Evolutionary conservation across 192 early-diverging fungal genomes (phyloP).

Genomic region (Dissophora globulifera): DNA sequence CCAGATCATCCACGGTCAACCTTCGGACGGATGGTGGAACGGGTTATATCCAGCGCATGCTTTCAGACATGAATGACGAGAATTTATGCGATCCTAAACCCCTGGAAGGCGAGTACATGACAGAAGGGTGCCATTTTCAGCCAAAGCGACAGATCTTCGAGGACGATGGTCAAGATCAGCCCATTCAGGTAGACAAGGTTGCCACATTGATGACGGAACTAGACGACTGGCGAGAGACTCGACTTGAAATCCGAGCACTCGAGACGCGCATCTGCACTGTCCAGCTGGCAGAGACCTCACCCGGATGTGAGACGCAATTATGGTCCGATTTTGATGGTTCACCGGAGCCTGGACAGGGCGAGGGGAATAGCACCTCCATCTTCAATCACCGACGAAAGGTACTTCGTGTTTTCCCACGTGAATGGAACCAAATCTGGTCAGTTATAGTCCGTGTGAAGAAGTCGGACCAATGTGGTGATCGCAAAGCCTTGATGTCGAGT

Average conservation of each 20-base stretch:
- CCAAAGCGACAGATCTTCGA: constrained; percentile 44
- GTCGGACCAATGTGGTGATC: neutral
- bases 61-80: no score
- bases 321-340: no score
- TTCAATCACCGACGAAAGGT: constrained; percentile 27
- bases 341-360: neutral
- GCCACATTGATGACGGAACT: neutral
- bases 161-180: constrained; percentile 17
- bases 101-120: neutral
- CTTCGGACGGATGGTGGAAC: constrained; percentile 1
- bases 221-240: constrained; percentile 31
- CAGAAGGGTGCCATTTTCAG: constrained; percentile 8
- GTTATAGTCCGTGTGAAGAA: constrained; percentile 21
- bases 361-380: no score
- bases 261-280: constrained; percentile 35
- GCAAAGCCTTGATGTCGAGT: neutral
- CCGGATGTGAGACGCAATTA: constrained; percentile 28
- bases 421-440: constrained; percentile 38
- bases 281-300: constrained; percentile 11
- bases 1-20: constrained; percentile 6
- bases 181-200: constrained; percentile 19
- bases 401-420: constrained; percentile 6
- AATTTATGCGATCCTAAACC: neutral
- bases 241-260: constrained; percentile 11
- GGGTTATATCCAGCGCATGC: constrained; percentile 18